Evolutionary conservation across 352 stramenopile genomes (phyloP).

Genomic region (Saprolegnia parasitica): DNA sequence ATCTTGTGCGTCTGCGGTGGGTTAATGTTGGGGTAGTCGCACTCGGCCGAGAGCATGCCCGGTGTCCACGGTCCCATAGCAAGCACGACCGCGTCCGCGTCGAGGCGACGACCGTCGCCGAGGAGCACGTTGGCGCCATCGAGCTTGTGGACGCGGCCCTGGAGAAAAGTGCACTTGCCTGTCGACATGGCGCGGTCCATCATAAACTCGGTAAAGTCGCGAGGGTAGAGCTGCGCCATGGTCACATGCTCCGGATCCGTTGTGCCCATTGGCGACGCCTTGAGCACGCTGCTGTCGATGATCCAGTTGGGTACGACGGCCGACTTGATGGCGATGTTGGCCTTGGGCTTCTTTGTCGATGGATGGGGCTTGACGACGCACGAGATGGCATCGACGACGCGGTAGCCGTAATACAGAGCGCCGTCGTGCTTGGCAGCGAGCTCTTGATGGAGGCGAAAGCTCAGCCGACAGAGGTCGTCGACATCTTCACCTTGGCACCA

Average conservation of each 20-base stretch:
- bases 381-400: slow-evolving; percentile 21
- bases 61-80: slow-evolving; percentile 74
- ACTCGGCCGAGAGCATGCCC: neutral
- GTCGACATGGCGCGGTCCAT: slow-evolving; percentile 32
- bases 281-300: neutral
- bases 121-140: slow-evolving; percentile 34
- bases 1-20: slow-evolving; percentile 24
- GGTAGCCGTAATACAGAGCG: slow-evolving; percentile 10
- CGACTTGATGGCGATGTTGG: neutral
- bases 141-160: slow-evolving; percentile 2
- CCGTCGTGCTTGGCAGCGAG: slow-evolving; percentile 42
- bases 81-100: slow-evolving; percentile 53
- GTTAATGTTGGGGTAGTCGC: neutral
- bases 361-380: slow-evolving; percentile 20
- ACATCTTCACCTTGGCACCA: slow-evolving; percentile 65
- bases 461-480: slow-evolving; percentile 53
- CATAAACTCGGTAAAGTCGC: slow-evolving; percentile 45
- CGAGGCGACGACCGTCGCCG: slow-evolving; percentile 36
- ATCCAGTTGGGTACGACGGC: slow-evolving; percentile 17
- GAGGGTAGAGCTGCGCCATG: slow-evolving; percentile 40
- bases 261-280: slow-evolving; percentile 2
- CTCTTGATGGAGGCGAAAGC: slow-evolving; percentile 77
- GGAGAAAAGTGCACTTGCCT: slow-evolving; percentile 11
- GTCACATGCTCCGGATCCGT: slow-evolving; percentile 1
- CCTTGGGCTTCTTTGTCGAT: slow-evolving; percentile 14